A percentile compares a stretch with the other conserved stretches of the same genome.
Evolutionary conservation across 257 asterid genomes (phyloP).

Genomic region (Solanum tarapatanum): DNA sequence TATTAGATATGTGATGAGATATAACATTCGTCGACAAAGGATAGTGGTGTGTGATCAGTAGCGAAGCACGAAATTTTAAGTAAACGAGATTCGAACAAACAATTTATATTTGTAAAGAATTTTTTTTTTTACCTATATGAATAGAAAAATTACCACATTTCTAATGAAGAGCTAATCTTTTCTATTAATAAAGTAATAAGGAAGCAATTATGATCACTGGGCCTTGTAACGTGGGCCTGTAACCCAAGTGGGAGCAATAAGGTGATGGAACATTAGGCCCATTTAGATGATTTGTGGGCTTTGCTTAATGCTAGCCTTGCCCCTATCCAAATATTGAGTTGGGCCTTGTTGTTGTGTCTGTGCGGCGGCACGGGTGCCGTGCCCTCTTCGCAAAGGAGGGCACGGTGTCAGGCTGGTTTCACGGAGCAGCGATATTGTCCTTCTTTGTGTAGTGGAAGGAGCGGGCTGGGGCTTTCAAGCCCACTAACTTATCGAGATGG

Average conservation of each 20-base stretch:
- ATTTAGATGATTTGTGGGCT: not conserved
- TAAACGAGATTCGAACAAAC: not conserved
- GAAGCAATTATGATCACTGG: not conserved
- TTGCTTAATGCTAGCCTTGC: not conserved
- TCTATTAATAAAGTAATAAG: not conserved
- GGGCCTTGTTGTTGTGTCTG: not conserved
- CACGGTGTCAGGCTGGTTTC: conserved; percentile 9
- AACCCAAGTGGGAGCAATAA: not conserved
- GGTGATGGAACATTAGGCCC: not conserved
- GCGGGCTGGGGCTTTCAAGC: not conserved
- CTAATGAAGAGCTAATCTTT: not conserved
- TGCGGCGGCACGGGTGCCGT: not conserved
- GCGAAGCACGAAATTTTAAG: not conserved
- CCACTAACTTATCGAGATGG: not conserved
- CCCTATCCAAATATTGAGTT: not conserved
- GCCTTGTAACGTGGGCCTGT: not conserved
- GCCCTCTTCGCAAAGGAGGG: not conserved
- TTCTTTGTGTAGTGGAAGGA: conserved; percentile 8
- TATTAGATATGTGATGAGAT: too few relatives aligned
- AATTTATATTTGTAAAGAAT: not conserved
- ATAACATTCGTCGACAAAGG: not conserved
- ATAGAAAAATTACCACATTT: not conserved
- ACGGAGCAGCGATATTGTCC: conserved; percentile 11
- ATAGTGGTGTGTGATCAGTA: not conserved
- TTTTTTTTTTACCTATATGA: not conserved